Evolutionary conservation across 306 rosid genomes (phyloP), one percentile per base, ranked within the genome.

Genomic region (Pyrus pyrifolia): DNA sequence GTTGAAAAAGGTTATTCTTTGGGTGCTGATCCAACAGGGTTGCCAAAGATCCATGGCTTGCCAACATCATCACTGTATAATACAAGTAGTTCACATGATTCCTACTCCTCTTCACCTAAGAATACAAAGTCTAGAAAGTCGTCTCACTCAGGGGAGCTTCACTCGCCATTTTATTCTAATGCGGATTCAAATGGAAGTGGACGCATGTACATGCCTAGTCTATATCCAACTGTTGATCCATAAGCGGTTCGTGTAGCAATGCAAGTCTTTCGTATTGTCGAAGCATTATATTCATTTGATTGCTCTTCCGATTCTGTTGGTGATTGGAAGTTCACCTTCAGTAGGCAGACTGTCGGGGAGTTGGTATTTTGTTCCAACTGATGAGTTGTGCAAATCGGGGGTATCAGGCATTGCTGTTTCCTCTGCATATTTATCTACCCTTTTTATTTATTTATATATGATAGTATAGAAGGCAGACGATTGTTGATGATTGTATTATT

Each of bases 101-200:
- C 85, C 12, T 89, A 85, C 80, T 81, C 82, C 67, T 88, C 88
- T 52, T 92, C 97, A 76, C 97, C 99, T 4, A 88, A 88, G 86
- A 83, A 87, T 80, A 77, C 81, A 0, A 92, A 76, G 85, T 84
- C 97, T 12, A 86, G 91, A 71, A 92, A 90, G 79, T 84, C 96
- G 27, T 90, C 99, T 31, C 97, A 92, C 85, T 92, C 97, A 0
- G 99, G 96, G 83, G 99, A 95, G 79, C 89, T 89, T 62, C 88
- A 81, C 68, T 80, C 90, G 59, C 88, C 96, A 68, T 82, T 86
- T 74, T 77, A 86, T 62, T 80, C 85, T 67, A 77, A 84, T 87
- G 85, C 89, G 46, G 96, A 92, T 86, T 92, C 97, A 74, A 90
- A 91, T 82, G 98, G 96, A 71, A 76, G 81, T 42, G 97, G 91